phyloP scores from a whole-genome alignment of 2,329 filamentous ascomycete species.

The Neofusicoccum laricinum region DNA sequence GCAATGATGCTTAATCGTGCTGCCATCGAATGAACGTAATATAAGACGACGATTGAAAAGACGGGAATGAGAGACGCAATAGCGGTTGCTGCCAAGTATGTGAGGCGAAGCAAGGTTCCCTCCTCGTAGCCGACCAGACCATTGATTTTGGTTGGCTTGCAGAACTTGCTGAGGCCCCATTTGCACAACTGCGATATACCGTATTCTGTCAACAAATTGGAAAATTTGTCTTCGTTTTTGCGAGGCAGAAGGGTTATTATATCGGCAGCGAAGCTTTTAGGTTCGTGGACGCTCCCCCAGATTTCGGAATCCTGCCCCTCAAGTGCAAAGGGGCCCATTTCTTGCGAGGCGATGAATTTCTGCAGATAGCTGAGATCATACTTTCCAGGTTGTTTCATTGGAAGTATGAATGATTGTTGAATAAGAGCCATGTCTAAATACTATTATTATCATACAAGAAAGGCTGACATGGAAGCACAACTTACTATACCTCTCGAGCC shows the following conservation, averaged over 20 bases:
- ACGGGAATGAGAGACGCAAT: slow-evolving; percentile 1
- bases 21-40: neutral
- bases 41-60: neutral
- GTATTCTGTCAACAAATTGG: neutral
- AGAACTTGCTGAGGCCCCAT: neutral
- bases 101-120: neutral
- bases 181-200: neutral
- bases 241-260: neutral
- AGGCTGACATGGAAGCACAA: too few species aligned
- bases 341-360: slow-evolving; percentile 11
- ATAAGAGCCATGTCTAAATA: slow-evolving; percentile 13
- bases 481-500: slow-evolving; percentile 5
- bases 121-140: neutral
- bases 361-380: slow-evolving; percentile 19
- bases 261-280: neutral
- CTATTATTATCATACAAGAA: neutral
- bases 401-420: slow-evolving; percentile 17
- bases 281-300: neutral
- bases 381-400: slow-evolving; percentile 5
- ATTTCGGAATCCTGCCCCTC: neutral
- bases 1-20: neutral
- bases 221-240: neutral
- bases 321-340: slow-evolving; percentile 14
- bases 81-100: neutral
- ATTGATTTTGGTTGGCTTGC: too few species aligned